These are phyloP conservation scores for Purpureocillium takamizusanense DNA, from an alignment of 2,329 filamentous ascomycete genomes.

Conservation along the genomic window DNA sequence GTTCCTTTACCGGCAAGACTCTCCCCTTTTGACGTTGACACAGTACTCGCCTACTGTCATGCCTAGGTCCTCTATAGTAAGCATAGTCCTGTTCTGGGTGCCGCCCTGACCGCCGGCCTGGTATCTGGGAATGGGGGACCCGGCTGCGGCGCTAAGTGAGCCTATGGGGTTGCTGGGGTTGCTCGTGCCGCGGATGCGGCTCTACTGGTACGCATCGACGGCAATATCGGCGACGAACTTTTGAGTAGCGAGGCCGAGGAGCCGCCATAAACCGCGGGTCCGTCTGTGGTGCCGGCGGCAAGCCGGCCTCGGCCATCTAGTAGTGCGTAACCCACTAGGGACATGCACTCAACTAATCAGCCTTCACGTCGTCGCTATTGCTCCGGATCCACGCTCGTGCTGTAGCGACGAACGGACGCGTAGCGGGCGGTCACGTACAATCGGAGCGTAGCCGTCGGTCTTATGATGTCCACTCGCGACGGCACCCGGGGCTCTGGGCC, in stretches of 20 bases:
- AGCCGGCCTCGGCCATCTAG: constrained; percentile 92
- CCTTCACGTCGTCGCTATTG: neutral
- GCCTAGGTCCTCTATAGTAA: constrained; percentile 97
- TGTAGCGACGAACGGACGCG: too few species aligned
- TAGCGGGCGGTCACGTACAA: constrained; percentile 50
- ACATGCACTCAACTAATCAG: constrained; percentile 50
- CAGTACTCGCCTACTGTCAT: constrained; percentile 98
- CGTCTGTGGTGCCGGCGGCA: constrained; percentile 85
- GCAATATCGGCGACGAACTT: constrained; percentile 98
- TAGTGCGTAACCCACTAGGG: constrained; percentile 93
- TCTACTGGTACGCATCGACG: constrained; percentile 96
- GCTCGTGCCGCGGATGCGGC: constrained; percentile 84
- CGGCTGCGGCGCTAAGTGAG: constrained; percentile 66
- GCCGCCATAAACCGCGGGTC: constrained; percentile 82
- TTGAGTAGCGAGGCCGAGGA: constrained; percentile 91
- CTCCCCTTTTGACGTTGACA: constrained; percentile 75
- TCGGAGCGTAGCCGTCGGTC: constrained; percentile 97
- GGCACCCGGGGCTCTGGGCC: constrained; percentile 23
- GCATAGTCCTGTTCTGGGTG: constrained; percentile 81
- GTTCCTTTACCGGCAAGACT: too few species aligned
- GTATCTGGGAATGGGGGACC: constrained; percentile 57
- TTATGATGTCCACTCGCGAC: constrained; percentile 86
- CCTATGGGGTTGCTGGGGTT: constrained; percentile 89
- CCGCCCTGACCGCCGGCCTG: constrained; percentile 72
- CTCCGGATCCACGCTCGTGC: neutral